A percentile compares a stretch with the other conserved stretches of the same genome.
These are phyloP conservation scores for Chloris gayana DNA, from an alignment of 176 grass and related monocot genomes.

Conservation along the genomic window DNA sequence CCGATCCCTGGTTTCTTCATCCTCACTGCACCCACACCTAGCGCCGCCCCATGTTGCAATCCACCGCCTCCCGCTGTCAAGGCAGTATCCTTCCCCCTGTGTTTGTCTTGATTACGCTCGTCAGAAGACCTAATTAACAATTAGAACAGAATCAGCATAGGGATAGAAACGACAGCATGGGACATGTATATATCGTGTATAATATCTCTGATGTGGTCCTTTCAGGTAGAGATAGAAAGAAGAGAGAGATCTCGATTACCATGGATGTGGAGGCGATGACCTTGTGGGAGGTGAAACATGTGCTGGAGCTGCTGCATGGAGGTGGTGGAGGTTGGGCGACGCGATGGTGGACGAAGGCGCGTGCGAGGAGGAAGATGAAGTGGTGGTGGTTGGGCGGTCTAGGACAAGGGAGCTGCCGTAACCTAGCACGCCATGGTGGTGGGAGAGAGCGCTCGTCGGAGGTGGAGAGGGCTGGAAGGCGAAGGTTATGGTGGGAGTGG, in stretches of 20 bases:
- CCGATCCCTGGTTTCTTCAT: conserved; percentile 61
- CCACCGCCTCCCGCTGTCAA: neutral
- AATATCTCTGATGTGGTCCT: neutral
- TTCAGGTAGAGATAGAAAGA: neutral
- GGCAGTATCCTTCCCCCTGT: conserved; percentile 27
- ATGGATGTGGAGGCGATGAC: conserved; percentile 42
- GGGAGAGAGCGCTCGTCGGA: neutral
- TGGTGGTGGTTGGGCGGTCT: conserved; percentile 41
- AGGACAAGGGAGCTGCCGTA: conserved; percentile 43
- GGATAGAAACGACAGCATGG: neutral
- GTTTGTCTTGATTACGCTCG: conserved; percentile 16
- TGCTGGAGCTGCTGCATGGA: conserved; percentile 16
- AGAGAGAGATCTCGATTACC: conserved; percentile 32
- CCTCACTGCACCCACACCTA: conserved; percentile 50
- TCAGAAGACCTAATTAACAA: conserved; percentile 34
- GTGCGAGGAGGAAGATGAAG: conserved; percentile 14
- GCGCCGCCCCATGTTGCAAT: conserved; percentile 1
- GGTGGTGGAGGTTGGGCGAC: conserved; percentile 25
- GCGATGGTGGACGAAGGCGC: conserved; percentile 26
- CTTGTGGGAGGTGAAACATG: conserved; percentile 30
- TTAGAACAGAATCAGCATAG: neutral
- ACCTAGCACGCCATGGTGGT: conserved; percentile 51
- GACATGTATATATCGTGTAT: neutral
- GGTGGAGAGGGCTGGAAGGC: conserved; percentile 37
- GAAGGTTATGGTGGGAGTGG: conserved; percentile 19